These are phyloP conservation scores for Coemansia sp. DNA, from an alignment of 192 early-diverging fungal genomes.

Conservation along the genomic window DNA sequence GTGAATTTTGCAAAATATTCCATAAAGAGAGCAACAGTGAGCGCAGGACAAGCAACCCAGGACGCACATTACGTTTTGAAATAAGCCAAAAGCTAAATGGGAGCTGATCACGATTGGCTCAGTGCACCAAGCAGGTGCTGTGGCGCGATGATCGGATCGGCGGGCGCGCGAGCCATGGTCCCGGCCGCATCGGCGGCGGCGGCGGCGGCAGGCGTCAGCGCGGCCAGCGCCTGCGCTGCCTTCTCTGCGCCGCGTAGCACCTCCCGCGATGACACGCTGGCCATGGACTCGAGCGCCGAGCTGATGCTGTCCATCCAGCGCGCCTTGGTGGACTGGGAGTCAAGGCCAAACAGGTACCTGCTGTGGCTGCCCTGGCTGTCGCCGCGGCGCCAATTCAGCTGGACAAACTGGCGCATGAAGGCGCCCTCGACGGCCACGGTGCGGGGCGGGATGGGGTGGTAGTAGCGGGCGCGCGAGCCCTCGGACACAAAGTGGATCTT, in stretches of 20 bases:
- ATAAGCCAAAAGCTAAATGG: not conserved
- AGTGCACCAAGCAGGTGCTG: conserved; percentile 28
- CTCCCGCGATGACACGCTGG: conserved; percentile 12
- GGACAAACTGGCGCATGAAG: conserved; percentile 49
- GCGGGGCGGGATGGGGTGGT: conserved; percentile 47
- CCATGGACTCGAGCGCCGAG: conserved; percentile 16
- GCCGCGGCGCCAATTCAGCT: conserved; percentile 36
- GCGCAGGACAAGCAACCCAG: too few species aligned
- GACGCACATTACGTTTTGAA: too few species aligned
- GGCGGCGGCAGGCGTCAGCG: conserved; percentile 2
- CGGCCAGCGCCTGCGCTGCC: conserved; percentile 29
- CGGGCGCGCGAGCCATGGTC: conserved; percentile 2
- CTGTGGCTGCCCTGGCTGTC: conserved; percentile 17
- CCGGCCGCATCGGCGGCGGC: not conserved
- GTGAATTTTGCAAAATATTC: conserved; percentile 66
- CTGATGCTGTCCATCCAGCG: conserved; percentile 32
- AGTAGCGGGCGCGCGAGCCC: conserved; percentile 44
- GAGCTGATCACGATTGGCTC: not conserved
- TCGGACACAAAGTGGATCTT: conserved; percentile 43
- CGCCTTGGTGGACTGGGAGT: conserved; percentile 30
- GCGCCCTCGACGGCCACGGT: conserved; percentile 46
- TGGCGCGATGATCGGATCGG: conserved; percentile 20
- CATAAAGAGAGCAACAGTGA: too few species aligned
- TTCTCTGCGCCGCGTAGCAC: conserved; percentile 20
- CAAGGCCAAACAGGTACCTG: conserved; percentile 48